phyloP scores from a whole-genome alignment of 2,329 filamentous ascomycete species.

The Talaromyces verruculosus region DNA sequence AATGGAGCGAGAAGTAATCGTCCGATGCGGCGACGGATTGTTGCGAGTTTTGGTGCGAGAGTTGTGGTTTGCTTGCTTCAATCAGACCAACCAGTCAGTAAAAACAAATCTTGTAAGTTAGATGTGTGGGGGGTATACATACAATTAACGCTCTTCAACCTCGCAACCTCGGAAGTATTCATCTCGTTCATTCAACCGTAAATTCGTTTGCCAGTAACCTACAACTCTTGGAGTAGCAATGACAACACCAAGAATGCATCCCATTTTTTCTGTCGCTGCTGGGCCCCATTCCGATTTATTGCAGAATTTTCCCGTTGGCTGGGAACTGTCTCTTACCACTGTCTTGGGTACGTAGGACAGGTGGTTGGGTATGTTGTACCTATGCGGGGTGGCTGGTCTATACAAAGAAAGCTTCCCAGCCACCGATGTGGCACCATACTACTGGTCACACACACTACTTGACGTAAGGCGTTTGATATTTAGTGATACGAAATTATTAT shows the following conservation, averaged over 20 bases:
- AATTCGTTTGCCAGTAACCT: background rate
- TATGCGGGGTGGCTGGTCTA: slow-evolving; percentile 20
- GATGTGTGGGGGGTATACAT: slow-evolving; percentile 28
- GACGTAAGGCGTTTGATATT: slow-evolving; percentile 16
- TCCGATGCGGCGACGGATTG: slow-evolving; percentile 52
- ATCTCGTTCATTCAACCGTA: slow-evolving; percentile 26
- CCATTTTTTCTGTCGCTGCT: background rate
- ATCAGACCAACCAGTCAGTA: slow-evolving; percentile 13
- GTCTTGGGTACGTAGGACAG: slow-evolving; percentile 12
- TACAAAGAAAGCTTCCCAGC: slow-evolving; percentile 19
- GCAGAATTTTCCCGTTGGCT: background rate
- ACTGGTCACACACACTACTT: slow-evolving; percentile 7
- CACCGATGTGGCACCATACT: slow-evolving; percentile 18
- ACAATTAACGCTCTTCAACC: slow-evolving; percentile 43
- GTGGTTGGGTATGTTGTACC: slow-evolving; percentile 11
- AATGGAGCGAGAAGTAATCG: slow-evolving; percentile 50
- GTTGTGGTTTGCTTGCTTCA: slow-evolving; percentile 47
- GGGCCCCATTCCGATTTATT: slow-evolving; percentile 10
- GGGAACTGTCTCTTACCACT: slow-evolving; percentile 9
- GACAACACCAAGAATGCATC: slow-evolving; percentile 18
- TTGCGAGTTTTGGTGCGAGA: slow-evolving; percentile 44
- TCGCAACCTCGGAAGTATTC: slow-evolving; percentile 30
- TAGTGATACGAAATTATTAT: background rate
- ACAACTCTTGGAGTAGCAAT: slow-evolving; percentile 7
- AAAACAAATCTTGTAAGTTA: too few species aligned